Base-by-base conservation (phyloP, 495 filamentous ascomycete species). In the Hypoxylon subgilvum region DNA sequence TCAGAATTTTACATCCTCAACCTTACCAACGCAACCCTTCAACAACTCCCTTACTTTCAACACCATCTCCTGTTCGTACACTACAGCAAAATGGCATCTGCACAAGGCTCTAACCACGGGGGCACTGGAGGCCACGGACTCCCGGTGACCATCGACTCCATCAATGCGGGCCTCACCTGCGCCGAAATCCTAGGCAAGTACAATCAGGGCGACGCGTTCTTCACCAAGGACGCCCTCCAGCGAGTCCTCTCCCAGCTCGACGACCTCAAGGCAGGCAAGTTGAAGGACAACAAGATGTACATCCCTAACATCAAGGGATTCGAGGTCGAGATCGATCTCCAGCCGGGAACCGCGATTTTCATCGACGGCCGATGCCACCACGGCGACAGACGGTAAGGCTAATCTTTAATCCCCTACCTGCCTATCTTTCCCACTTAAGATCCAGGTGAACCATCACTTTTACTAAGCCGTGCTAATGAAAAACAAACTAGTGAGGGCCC, bases 381-480 rank as follows among this genome's bases (percentile, higher is more conserved):
- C 27, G 51, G 51, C 3, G 39, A 55, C 3, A 43, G 45, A 32
- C 39, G 34, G 58, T 61, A 51, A 61, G 21, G 4, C 23, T 8
- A 27, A 27, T 3, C 23, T 27, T 8, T 27, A 27, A 27, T 27
- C 8, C 23, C 23, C 23, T 27, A n/a, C n/a, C n/a, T n/a, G n/a
- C n/a, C 23, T 3, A 8, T 27, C 23, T 3, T 4, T 4, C 8
- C 8, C 23, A 27, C 23, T 27, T 27, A 2, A 16, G 2, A 18
- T 1, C 17, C 12, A 8, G 14, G 2, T 21, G 6, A 1, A 18
- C 13, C 10, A 18, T 32, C 23, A n/a, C 14, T 1, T 14, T 16
- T n/a, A 34, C 47, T 59, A 40, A 59, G 25, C 21, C 14, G n/a
- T n/a, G n/a, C n/a, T n/a, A n/a, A n/a, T n/a, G n/a, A n/a, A n/a